A percentile compares a stretch with the other conserved stretches of the same genome.
Conservation (phyloP, 768 basidiomycete genomes). For the Crepidotus variabilis region DNA sequence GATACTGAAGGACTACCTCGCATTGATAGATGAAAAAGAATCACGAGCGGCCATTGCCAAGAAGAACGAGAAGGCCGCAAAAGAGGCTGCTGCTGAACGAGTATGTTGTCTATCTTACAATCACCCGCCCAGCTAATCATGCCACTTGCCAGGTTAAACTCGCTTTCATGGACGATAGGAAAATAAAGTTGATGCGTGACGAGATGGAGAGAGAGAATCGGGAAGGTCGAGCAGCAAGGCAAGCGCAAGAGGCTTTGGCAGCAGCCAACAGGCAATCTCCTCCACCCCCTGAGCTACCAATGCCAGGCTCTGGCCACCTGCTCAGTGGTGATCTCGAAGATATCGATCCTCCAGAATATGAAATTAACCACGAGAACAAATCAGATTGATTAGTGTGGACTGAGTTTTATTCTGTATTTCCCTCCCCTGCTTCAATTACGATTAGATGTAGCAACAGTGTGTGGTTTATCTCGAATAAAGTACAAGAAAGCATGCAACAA, state of each 20-base stretch:
- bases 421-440: neutral
- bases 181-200: slow-evolving; percentile 47
- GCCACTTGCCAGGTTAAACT: slow-evolving; percentile 56
- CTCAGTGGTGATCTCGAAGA: neutral
- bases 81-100: slow-evolving; percentile 50
- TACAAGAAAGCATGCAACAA: neutral
- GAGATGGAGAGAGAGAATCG: slow-evolving; percentile 55
- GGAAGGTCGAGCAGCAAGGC: slow-evolving; percentile 31
- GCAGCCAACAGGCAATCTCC: neutral
- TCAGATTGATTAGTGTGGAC: neutral
- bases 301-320: neutral
- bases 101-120: slow-evolving; percentile 25
- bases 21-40: slow-evolving; percentile 46
- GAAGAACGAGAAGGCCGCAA: slow-evolving; percentile 57
- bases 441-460: neutral
- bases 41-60: slow-evolving; percentile 44
- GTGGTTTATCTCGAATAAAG: neutral
- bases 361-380: neutral
- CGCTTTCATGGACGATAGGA: slow-evolving; percentile 78
- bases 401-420: neutral
- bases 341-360: neutral
- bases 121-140: neutral
- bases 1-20: slow-evolving; percentile 61
- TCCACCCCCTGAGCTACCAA: neutral
- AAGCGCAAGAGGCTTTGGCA: slow-evolving; percentile 16